Evolutionary conservation across 177 flowering plant species (phyloP).

Genomic region (Tripterygium wilfordii): DNA sequence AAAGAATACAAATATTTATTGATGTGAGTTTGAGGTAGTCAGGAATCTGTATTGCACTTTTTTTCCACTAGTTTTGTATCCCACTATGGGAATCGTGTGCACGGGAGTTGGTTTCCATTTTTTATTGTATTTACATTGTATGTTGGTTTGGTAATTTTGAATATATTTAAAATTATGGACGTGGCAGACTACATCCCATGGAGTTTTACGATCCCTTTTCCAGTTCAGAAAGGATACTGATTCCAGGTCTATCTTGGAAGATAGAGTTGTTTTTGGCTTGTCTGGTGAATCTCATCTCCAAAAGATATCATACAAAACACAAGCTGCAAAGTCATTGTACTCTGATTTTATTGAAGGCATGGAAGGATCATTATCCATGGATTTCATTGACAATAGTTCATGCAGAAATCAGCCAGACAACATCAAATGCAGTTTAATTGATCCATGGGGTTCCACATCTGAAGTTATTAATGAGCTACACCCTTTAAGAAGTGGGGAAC

Average conservation of each 20-base stretch:
- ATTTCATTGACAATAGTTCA: constrained; percentile 13
- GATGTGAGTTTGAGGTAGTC: no score
- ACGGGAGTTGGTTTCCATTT: neutral
- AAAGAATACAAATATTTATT: no score
- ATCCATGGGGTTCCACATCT: constrained; percentile 20
- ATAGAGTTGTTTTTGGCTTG: constrained; percentile 20
- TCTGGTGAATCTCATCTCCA: constrained; percentile 24
- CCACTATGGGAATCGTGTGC: no score
- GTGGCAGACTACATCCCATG: constrained; percentile 41
- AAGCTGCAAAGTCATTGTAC: constrained; percentile 28
- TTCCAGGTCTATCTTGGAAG: constrained; percentile 25
- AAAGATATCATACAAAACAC: constrained; percentile 29
- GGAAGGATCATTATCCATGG: constrained; percentile 18
- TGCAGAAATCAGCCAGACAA: constrained; percentile 16
- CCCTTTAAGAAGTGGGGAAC: constrained; percentile 13
- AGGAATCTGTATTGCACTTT: no score
- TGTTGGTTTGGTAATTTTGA: neutral
- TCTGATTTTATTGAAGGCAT: constrained; percentile 22
- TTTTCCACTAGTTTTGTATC: no score
- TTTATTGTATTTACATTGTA: neutral
- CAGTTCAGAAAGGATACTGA: constrained; percentile 28
- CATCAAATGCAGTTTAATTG: constrained; percentile 12
- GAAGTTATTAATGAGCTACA: constrained; percentile 12
- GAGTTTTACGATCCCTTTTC: constrained; percentile 25
- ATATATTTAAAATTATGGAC: neutral